Evolutionary conservation across 2,329 filamentous ascomycete species (phyloP).

Genomic region (Cladosporium sp.): DNA sequence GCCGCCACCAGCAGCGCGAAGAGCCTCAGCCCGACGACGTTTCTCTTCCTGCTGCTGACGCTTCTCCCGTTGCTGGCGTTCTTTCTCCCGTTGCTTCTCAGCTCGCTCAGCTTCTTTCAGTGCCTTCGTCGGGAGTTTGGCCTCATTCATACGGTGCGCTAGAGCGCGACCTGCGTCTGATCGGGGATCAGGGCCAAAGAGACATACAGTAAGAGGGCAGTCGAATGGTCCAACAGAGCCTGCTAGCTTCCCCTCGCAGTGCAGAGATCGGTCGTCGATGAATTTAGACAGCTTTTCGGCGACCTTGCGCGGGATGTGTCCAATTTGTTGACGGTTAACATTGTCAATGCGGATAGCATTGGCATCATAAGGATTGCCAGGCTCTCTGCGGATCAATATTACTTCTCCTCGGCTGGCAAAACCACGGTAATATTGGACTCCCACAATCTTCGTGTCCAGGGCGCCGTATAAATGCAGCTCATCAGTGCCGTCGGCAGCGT

Average conservation of each 20-base stretch:
- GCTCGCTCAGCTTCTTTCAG: slow-evolving; percentile 38
- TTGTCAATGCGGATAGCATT: slow-evolving; percentile 80
- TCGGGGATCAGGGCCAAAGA: slow-evolving; percentile 58
- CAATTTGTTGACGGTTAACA: slow-evolving; percentile 70
- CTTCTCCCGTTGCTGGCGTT: slow-evolving; percentile 22
- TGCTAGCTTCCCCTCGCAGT: slow-evolving; percentile 65
- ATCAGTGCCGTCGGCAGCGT: slow-evolving; percentile 22
- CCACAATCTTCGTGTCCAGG: slow-evolving; percentile 55
- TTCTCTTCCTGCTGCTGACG: slow-evolving; percentile 18
- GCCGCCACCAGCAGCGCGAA: slow-evolving; percentile 21
- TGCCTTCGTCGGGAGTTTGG: slow-evolving; percentile 56
- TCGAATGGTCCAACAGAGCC: slow-evolving; percentile 65
- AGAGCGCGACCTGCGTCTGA: slow-evolving; percentile 44
- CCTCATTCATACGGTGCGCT: slow-evolving; percentile 58
- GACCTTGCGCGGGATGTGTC: slow-evolving; percentile 66
- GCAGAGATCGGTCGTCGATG: slow-evolving; percentile 56
- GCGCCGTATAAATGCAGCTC: slow-evolving; percentile 31
- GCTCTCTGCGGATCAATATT: slow-evolving; percentile 62
- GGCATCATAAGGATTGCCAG: slow-evolving; percentile 58
- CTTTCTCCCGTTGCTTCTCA: slow-evolving; percentile 31
- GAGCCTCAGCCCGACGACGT: slow-evolving; percentile 22
- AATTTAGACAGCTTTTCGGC: slow-evolving; percentile 71
- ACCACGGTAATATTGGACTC: slow-evolving; percentile 60
- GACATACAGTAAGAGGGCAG: slow-evolving; percentile 64
- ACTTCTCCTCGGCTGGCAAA: slow-evolving; percentile 60